Conservation (phyloP, 768 basidiomycete genomes). For the Rubroboletus pulcherrimus region DNA sequence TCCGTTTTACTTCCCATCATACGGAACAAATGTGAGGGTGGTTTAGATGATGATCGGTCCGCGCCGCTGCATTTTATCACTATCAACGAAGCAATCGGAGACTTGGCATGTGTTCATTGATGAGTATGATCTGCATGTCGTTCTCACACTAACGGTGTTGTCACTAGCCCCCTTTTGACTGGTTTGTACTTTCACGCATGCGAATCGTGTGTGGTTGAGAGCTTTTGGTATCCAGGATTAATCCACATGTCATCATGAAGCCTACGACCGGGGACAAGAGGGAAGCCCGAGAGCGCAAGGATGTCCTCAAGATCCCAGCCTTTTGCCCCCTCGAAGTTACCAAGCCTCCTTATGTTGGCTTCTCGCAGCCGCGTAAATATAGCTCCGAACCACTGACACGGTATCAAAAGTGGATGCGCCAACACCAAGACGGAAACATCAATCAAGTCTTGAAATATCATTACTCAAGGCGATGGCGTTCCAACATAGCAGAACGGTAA, state of each 20-base stretch:
- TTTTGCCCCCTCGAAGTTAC: slow-evolving; percentile 36
- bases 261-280: slow-evolving; percentile 32
- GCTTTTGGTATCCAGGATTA: slow-evolving; percentile 39
- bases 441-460: slow-evolving; percentile 47
- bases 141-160: slow-evolving; percentile 2
- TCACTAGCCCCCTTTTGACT: slow-evolving; percentile 63
- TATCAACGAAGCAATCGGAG: slow-evolving; percentile 62
- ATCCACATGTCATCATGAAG: slow-evolving; percentile 46
- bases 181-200: slow-evolving; percentile 36
- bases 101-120: slow-evolving; percentile 49
- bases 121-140: slow-evolving; percentile 3
- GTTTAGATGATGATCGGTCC: slow-evolving; percentile 35
- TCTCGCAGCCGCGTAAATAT: slow-evolving; percentile 41
- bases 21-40: slow-evolving; percentile 36
- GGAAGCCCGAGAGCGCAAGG: slow-evolving; percentile 34
- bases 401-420: slow-evolving; percentile 43
- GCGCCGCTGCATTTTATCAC: slow-evolving; percentile 61
- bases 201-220: not conserved
- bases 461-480: slow-evolving; percentile 45
- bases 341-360: slow-evolving; percentile 41
- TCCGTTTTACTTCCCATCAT: slow-evolving; percentile 40
- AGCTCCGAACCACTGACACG: slow-evolving; percentile 38
- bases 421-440: slow-evolving; percentile 9
- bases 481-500: slow-evolving; percentile 50
- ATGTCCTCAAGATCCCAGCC: slow-evolving; percentile 40